A percentile compares a stretch with the other conserved stretches of the same genome.
phyloP scores from a whole-genome alignment of 441 rosid genomes.

The Pelargonium myrrhifolium region DNA sequence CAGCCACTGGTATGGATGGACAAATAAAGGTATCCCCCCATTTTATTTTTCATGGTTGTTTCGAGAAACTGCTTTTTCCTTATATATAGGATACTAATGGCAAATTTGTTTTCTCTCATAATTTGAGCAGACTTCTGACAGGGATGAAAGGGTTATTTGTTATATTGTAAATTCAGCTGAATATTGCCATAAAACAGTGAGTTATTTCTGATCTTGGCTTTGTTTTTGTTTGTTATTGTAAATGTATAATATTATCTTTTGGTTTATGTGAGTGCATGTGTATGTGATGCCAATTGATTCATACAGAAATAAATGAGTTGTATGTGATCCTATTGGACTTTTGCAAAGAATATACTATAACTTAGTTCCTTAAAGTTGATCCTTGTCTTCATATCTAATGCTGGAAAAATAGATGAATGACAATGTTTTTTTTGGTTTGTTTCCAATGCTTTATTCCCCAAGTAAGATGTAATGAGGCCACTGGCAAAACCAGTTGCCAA shows the following conservation, averaged over 20 bases:
- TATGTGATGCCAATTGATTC: background rate
- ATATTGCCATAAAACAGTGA: slow-evolving; percentile 90
- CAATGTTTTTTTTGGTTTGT: background rate
- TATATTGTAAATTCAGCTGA: slow-evolving; percentile 96
- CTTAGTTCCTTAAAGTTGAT: background rate
- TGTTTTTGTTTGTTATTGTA: slow-evolving; percentile 9
- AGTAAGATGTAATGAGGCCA: background rate
- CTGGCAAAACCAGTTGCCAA: background rate
- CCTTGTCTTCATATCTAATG: background rate
- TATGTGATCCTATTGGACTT: background rate
- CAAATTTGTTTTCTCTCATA: slow-evolving; percentile 20
- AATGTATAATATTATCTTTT: slow-evolving; percentile 12
- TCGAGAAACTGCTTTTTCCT: background rate
- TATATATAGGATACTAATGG: slow-evolving; percentile 16
- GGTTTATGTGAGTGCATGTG: background rate
- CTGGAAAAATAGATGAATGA: slow-evolving; percentile 2
- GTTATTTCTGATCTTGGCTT: slow-evolving; percentile 15
- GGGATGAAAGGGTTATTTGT: slow-evolving; percentile 91
- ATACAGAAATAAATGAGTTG: background rate
- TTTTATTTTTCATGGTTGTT: slow-evolving; percentile 1
- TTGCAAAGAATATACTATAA: background rate
- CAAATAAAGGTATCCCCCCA: slow-evolving; percentile 76
- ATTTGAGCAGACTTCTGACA: slow-evolving; percentile 74
- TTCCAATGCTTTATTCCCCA: background rate
- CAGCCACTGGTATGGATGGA: slow-evolving; percentile 97